Evolutionary conservation across 768 basidiomycete species (phyloP).

Genomic region (Lactarius trivialis): DNA sequence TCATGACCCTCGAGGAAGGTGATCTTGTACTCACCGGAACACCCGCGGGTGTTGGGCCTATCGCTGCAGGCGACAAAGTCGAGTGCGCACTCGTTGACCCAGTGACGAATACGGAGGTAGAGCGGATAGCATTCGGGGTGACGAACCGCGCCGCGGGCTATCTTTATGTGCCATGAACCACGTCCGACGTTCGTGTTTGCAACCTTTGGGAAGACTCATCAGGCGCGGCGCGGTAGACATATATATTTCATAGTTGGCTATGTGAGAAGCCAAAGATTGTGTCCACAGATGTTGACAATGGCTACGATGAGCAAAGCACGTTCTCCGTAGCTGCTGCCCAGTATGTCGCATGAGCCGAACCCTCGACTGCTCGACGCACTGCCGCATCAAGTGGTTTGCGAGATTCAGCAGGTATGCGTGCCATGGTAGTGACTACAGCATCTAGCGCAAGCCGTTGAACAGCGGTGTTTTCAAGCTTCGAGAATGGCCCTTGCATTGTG

Average conservation of each 20-base stretch:
- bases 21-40: conserved; percentile 91
- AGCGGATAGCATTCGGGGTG: conserved; percentile 57
- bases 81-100: conserved; percentile 61
- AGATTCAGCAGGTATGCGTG: conserved; percentile 5
- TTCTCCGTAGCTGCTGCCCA: conserved; percentile 14
- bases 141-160: conserved; percentile 67
- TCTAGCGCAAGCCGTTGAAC: conserved; percentile 60
- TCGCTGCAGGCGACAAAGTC: conserved; percentile 70
- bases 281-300: conserved; percentile 42
- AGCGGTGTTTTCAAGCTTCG: conserved; percentile 46
- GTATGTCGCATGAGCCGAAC: conserved; percentile 23
- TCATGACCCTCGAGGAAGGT: conserved; percentile 97
- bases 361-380: conserved; percentile 24
- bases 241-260: background rate
- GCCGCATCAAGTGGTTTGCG: conserved; percentile 19
- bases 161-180: conserved; percentile 33
- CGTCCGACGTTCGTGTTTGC: background rate
- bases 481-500: conserved; percentile 67
- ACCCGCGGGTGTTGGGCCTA: conserved; percentile 81
- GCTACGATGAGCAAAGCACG: background rate
- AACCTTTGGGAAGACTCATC: background rate
- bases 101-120: conserved; percentile 46
- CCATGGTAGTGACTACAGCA: conserved; percentile 38
- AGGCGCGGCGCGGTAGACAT: background rate
- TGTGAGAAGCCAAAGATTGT: background rate